Evolutionary conservation across 75 land plant species (phyloP).

Genomic region (Cryptomeria japonica): DNA sequence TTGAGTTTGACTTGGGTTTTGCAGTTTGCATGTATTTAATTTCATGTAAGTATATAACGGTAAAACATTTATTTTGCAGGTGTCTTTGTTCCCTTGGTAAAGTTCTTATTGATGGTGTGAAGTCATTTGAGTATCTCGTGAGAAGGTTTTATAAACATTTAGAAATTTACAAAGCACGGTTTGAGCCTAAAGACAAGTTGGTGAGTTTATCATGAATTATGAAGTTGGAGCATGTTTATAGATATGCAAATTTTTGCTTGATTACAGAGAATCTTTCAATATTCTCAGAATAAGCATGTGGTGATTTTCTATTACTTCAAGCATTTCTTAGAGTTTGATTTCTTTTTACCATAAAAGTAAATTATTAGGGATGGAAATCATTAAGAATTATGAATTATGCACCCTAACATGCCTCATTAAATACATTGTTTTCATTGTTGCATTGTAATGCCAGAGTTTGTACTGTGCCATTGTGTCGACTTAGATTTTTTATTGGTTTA

Average conservation of each 20-base stretch:
- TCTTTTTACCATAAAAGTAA: neutral
- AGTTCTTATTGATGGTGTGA: conserved; percentile 61
- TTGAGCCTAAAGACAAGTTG: conserved; percentile 68
- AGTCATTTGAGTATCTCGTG: conserved; percentile 73
- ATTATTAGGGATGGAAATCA: neutral
- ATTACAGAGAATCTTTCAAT: neutral
- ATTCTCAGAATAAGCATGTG: neutral
- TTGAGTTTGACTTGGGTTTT: neutral
- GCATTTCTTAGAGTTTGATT: neutral
- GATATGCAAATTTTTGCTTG: neutral
- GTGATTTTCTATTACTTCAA: neutral
- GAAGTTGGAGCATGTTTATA: neutral
- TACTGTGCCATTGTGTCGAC: neutral
- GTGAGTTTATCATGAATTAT: conserved; percentile 30
- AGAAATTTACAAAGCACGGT: conserved; percentile 31
- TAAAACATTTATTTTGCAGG: conserved; percentile 38
- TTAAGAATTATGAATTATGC: neutral
- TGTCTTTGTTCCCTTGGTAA: conserved; percentile 88
- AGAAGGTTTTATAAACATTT: conserved; percentile 74
- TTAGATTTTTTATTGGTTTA: neutral
- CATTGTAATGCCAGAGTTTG: neutral
- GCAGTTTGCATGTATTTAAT: neutral
- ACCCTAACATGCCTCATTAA: neutral
- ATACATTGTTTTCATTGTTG: neutral
- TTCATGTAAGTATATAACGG: neutral